Base-by-base conservation (phyloP, 2,329 filamentous ascomycete species). In the Aspergillus tubingensis region DNA sequence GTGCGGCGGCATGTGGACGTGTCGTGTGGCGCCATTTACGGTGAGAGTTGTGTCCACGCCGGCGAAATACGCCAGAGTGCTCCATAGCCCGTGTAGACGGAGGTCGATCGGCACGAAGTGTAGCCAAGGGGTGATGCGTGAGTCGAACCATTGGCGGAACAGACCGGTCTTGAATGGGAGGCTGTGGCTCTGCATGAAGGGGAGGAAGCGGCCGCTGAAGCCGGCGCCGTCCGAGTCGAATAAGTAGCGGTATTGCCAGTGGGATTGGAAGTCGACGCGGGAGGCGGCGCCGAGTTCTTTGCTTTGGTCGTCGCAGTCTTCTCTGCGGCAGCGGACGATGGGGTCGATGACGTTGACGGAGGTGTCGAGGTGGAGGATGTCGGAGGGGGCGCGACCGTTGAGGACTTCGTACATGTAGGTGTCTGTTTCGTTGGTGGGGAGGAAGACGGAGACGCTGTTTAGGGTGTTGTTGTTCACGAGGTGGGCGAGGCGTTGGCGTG, bases 101-200 rank as follows among this genome's bases (percentile, higher is more conserved):
- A 89, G 66, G 71, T 95, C 91, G 15, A 93, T 77, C 8, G 91
- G 91, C 1, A 94, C 88, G 68, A 92, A 95, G 72, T 96, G 91
- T 48, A 88, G 79, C 91, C 91, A 96, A 0, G 91, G 85, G 60
- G 82, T 84, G 15, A 95, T 76, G 5, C 91, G 85, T 53, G 88
- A 86, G 60, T 91, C 89, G 74, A 88, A 91, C 91, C 91, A 96
- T 70, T 91, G 87, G 23, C 86, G 84, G 74, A 93, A 94, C 6
- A 94, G 80, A 0, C 87, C 87, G 0, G 77, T 85, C 65, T 91
- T 82, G 70, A 95, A 86, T 0, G 90, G 90, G 5, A 92, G 81
- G 51, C 84, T 88, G 63, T 80, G 79, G 15, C 89, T 91, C 50
- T 84, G 83, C 5, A 95, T 73, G 60, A 88, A 87, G 0, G 85